phyloP scores from a whole-genome alignment of 371 early-diverging fungal species.

The Conidiobolus incongruus region DNA sequence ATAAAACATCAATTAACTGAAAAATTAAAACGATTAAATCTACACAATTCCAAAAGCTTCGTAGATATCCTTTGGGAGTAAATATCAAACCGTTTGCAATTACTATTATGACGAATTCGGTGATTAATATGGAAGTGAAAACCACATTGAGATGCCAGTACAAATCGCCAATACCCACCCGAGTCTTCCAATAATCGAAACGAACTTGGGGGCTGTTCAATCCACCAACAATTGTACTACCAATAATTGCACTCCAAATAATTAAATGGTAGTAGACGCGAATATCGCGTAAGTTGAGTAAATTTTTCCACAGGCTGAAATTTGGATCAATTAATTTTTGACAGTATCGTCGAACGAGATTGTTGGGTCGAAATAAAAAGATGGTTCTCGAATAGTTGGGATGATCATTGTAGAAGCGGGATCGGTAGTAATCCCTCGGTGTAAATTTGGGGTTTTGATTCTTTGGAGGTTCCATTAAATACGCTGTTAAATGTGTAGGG shows the following conservation, averaged over 20 bases:
- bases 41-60: constrained; percentile 32
- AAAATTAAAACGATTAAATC: constrained; percentile 31
- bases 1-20: neutral
- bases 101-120: constrained; percentile 34
- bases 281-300: no score
- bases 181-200: no score
- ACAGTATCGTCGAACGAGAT: no score
- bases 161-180: constrained; percentile 4
- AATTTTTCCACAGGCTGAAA: no score
- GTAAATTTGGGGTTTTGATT: no score
- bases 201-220: constrained; percentile 14
- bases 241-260: constrained; percentile 6
- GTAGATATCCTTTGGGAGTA: constrained; percentile 38
- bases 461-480: no score
- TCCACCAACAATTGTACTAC: constrained; percentile 14
- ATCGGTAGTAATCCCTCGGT: no score
- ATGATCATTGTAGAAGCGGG: no score
- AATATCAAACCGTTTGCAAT: constrained; percentile 42
- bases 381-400: no score
- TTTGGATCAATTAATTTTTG: no score
- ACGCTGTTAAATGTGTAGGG: no score
- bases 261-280: neutral
- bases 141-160: constrained; percentile 14
- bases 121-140: constrained; percentile 25
- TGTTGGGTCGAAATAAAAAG: no score